Base-by-base conservation (phyloP, 805 yeast species). In the Yarrowia sp. region DNA sequence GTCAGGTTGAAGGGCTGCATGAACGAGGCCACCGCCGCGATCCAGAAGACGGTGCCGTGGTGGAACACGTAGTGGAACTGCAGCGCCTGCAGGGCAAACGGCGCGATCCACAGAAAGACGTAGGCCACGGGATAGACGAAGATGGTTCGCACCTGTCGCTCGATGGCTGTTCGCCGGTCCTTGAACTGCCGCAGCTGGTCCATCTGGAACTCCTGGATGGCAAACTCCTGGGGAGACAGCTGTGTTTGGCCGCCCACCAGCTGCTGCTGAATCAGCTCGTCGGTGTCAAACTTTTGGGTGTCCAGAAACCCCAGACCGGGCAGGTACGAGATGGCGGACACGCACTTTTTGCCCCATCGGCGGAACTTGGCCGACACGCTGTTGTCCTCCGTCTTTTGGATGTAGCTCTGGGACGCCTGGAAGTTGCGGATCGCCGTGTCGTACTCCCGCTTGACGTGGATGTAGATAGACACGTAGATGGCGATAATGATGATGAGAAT, bases 71-170 rank as follows among this genome's bases (percentile, higher is more conserved):
- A 78, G 43, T 80, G 79, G 71, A 83, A 79, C 72, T 84, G 86
- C 13, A 91, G 81, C 66, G 85, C 80, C 72, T 89, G 89, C 42
- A 85, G 80, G 8, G 88, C 82, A 68, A 91, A 83, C 1, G 97
- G 97, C 72, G 90, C 87, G 17, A 88, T 74, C 98, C 98, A 92
- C 53, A 92, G 76, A 24, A 89, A 79, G 69, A 91, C 81, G 76
- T 91, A 92, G 1, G 96, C 88, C 47, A 89, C 79, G 5, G 98
- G 98, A 75, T 92, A 92, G 53, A 92, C 81, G 77, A 92, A 91
- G 61, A 92, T 86, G 30, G 88, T 82, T 72, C 87, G 87, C 83
- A 91, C 86, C 76, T 92, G 96, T 68, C 85, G 85, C 73, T 88
- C 86, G 56, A 92, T 90, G 69, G 84, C 83, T 24, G 83, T 76